Evolutionary conservation across 139 green algal genomes (phyloP).

Genomic region (Eudorina sp.): DNA sequence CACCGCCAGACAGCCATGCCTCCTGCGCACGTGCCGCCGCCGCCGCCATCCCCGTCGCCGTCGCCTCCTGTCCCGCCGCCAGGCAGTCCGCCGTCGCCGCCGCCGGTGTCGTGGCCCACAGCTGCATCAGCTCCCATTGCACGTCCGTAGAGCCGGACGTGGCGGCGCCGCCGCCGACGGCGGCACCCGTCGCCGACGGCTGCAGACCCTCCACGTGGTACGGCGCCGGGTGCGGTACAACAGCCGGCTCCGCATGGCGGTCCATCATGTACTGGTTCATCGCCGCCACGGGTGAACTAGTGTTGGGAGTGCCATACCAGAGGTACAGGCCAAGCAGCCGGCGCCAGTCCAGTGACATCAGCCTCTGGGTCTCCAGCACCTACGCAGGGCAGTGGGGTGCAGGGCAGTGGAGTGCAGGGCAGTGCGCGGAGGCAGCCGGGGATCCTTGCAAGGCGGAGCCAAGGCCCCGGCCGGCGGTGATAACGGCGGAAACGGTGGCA

Average conservation of each 20-base stretch:
- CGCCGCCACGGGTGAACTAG: conserved; percentile 21
- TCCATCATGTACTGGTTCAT: conserved; percentile 30
- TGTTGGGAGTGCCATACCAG: conserved; percentile 56
- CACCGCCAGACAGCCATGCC: conserved; percentile 22
- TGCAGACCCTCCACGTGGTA: conserved; percentile 39
- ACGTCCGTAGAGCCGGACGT: conserved; percentile 60
- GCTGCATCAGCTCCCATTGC: conserved; percentile 79
- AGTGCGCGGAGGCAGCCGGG: neutral
- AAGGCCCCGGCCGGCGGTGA: no score
- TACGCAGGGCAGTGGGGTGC: no score
- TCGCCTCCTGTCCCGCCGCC: conserved; percentile 9
- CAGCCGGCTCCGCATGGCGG: conserved; percentile 15
- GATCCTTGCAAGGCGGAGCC: neutral
- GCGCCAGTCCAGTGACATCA: conserved; percentile 85
- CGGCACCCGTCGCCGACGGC: conserved; percentile 17
- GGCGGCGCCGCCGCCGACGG: neutral
- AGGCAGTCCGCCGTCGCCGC: conserved; percentile 21
- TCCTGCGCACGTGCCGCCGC: neutral
- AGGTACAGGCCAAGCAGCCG: conserved; percentile 79
- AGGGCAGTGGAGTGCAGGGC: no score
- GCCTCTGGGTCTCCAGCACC: conserved; percentile 52
- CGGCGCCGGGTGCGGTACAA: conserved; percentile 42
- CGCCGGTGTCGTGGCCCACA: conserved; percentile 58
- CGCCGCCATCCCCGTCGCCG: conserved; percentile 1
- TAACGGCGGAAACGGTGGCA: no score